These are phyloP conservation scores for Aureobasidium mangrovei DNA, from an alignment of 2,329 filamentous ascomycete species.

Conservation along the genomic window DNA sequence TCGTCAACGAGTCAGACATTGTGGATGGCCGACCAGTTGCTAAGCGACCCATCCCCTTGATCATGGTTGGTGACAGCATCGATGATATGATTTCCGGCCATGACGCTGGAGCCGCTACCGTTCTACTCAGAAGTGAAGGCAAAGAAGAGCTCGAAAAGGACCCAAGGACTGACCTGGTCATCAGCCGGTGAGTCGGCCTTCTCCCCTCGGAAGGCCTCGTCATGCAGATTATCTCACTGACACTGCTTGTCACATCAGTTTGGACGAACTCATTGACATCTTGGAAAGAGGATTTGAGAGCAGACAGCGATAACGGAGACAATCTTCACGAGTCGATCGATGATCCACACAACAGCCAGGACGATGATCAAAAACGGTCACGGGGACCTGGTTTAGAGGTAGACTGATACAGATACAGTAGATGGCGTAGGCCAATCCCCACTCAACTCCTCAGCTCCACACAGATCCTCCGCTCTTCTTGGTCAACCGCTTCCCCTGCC, in stretches of 20 bases:
- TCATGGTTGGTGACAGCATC: conserved; percentile 56
- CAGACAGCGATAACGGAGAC: background rate
- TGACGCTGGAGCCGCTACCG: conserved; percentile 76
- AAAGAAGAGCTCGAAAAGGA: conserved; percentile 29
- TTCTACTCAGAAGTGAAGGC: conserved; percentile 51
- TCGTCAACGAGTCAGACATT: conserved; percentile 35
- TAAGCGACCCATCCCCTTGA: conserved; percentile 27
- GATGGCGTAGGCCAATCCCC: too few relatives aligned
- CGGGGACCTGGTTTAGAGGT: background rate
- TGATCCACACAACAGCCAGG: background rate
- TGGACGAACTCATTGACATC: conserved; percentile 26
- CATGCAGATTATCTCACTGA: background rate
- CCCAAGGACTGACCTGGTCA: conserved; percentile 26
- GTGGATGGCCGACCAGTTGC: conserved; percentile 8
- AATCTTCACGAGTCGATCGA: background rate
- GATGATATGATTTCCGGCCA: conserved; percentile 90
- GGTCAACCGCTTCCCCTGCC: background rate
- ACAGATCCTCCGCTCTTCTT: background rate
- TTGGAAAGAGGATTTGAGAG: conserved; percentile 21
- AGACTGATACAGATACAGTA: background rate
- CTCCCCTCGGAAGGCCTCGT: too few relatives aligned
- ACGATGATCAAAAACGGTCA: background rate
- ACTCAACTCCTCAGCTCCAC: background rate
- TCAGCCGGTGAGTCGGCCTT: conserved; percentile 17
- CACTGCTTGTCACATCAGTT: conserved; percentile 14